Evolutionary conservation across 2,329 filamentous ascomycete genomes (phyloP), one percentile per base, ranked within the genome.

Genomic region (Emergomyces pasteurianus): DNA sequence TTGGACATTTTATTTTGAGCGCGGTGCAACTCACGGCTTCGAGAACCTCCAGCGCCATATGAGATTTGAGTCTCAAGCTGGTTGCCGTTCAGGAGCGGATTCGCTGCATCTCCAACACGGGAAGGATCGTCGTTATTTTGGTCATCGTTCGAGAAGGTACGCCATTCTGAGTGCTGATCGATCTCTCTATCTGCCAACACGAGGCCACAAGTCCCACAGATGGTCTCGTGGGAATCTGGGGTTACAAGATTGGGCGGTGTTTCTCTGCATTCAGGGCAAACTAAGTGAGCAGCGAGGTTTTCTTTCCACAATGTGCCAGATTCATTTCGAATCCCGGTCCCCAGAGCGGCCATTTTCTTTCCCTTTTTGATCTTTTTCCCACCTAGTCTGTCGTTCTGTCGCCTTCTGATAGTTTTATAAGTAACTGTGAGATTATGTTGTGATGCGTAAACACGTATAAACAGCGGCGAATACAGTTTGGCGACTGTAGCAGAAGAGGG

Each of bases 101-200:
- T 96, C 63, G 88, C 87, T 6, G 88, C 89, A 68, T 97, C 94
- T 79, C 94, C 94, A 66, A 99, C 92, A 90, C 94, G 94, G 62
- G 91, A 96, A 4, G 95, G 94, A 67, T 99, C 94, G 68, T 97
- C 95, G 70, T 89, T 92, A 70, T 90, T 90, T 74, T 96, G 90
- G 73, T 99, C 95, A 71, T 99, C 94, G 73, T 97, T 97, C 72
- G 92, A 91, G 77, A 99, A 99, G 0, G 94, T 99, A 72, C 94
- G 90, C 94, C 94, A 99, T 78, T 99, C 94, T 55, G 91, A 96
- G 64, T 95, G 88, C 63, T 90, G 95, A 72, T 99, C 95, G 71
- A 99, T 92, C 72, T 94, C 91, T 66, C 90, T 88, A 70, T 92
- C 89, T 63, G 89, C 88, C 36, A 99, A 83, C 6, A 99, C 94